phyloP scores from a whole-genome alignment of 2,329 filamentous ascomycete genomes.

The Beauveria sp. region DNA sequence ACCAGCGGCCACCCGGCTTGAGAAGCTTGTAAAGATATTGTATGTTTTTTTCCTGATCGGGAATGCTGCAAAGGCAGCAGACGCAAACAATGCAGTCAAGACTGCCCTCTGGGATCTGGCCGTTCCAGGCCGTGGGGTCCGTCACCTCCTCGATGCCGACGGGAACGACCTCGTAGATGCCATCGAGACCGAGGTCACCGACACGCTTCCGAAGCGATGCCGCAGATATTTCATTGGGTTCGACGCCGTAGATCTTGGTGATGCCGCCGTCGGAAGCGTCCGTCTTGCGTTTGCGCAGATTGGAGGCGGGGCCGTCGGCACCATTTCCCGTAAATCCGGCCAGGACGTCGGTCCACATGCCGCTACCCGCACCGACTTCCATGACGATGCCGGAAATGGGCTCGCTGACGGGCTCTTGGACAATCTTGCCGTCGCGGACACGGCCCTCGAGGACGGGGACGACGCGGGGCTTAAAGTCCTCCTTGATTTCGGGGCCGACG shows the following conservation, averaged over 20 bases:
- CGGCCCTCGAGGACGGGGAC: slow-evolving; percentile 48
- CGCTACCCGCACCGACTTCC: slow-evolving; percentile 55
- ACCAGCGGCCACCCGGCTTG: slow-evolving; percentile 55
- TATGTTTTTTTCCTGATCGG: slow-evolving; percentile 49
- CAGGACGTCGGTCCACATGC: slow-evolving; percentile 53
- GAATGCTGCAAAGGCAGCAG: slow-evolving; percentile 57
- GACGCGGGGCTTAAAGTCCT: slow-evolving; percentile 34
- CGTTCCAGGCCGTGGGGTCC: slow-evolving; percentile 32
- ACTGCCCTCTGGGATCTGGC: slow-evolving; percentile 40
- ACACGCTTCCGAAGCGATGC: slow-evolving; percentile 38
- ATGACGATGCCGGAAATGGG: slow-evolving; percentile 45
- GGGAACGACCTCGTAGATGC: slow-evolving; percentile 53
- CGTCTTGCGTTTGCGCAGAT: slow-evolving; percentile 22
- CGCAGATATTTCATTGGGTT: slow-evolving; percentile 52
- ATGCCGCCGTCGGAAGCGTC: slow-evolving; percentile 22
- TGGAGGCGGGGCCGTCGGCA: slow-evolving; percentile 12
- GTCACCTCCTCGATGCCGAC: slow-evolving; percentile 53
- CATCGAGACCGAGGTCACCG: slow-evolving; percentile 43
- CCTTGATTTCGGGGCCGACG: slow-evolving; percentile 42
- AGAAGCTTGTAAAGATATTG: slow-evolving; percentile 47
- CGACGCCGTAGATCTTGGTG: slow-evolving; percentile 52
- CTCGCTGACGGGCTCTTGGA: slow-evolving; percentile 24
- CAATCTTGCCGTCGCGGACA: slow-evolving; percentile 28
- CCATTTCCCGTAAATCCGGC: slow-evolving; percentile 20
- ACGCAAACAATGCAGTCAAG: slow-evolving; percentile 54